Conservation (phyloP, 2,329 filamentous ascomycete genomes). For the Didymella sp. region DNA sequence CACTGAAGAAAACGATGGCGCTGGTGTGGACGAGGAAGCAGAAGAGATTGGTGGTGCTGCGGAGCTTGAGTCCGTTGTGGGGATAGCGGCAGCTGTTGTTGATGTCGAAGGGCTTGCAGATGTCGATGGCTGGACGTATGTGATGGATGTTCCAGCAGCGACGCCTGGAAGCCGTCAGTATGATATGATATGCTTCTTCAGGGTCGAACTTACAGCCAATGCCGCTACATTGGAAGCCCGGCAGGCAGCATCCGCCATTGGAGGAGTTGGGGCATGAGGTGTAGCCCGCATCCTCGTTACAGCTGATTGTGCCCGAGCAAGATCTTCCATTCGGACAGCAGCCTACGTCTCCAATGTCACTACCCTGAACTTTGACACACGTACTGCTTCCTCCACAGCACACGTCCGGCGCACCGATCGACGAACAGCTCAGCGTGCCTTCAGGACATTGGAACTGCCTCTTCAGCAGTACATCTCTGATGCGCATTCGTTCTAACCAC, state of each 20-base stretch:
- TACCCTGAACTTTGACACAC: conserved; percentile 62
- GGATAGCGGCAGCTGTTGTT: conserved; percentile 45
- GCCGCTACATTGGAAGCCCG: conserved; percentile 72
- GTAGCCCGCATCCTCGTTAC: conserved; percentile 64
- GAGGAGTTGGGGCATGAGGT: conserved; percentile 68
- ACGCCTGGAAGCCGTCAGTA: conserved; percentile 34
- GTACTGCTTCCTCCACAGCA: conserved; percentile 73
- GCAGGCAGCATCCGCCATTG: conserved; percentile 78
- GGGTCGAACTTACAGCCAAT: conserved; percentile 67
- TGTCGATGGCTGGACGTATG: conserved; percentile 42
- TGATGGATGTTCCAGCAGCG: conserved; percentile 39
- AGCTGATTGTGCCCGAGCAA: conserved; percentile 71
- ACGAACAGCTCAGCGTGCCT: conserved; percentile 69
- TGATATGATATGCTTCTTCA: background rate
- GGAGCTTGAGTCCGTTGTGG: conserved; percentile 28
- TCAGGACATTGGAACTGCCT: conserved; percentile 71
- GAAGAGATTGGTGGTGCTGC: conserved; percentile 20
- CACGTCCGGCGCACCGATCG: conserved; percentile 71
- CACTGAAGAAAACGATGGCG: conserved; percentile 18
- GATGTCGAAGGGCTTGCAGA: conserved; percentile 40
- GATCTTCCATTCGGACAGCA: conserved; percentile 73
- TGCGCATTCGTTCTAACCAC: conserved; percentile 48
- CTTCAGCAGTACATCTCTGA: conserved; percentile 53
- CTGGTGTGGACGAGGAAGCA: conserved; percentile 23
- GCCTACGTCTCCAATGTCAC: conserved; percentile 72